Evolutionary conservation across 2,329 filamentous ascomycete species (phyloP).

Genomic region (Cladophialophora yegresii): DNA sequence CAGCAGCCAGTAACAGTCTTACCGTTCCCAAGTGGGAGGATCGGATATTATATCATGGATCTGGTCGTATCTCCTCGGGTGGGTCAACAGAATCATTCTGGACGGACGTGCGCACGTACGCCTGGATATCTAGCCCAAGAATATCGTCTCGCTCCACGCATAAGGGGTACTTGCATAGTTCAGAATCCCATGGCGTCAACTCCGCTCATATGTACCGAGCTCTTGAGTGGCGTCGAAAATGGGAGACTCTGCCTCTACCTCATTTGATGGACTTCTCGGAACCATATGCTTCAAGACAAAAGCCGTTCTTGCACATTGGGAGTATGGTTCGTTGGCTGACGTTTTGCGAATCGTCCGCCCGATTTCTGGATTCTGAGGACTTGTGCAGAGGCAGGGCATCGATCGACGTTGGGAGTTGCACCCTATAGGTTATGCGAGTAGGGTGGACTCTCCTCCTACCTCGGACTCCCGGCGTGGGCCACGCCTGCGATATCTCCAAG

Average conservation of each 20-base stretch:
- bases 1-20: neutral
- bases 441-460: neutral
- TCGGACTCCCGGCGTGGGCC: neutral
- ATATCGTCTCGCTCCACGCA: neutral
- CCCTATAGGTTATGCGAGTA: neutral
- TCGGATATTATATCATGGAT: neutral
- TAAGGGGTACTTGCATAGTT: neutral
- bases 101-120: neutral
- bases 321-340: neutral
- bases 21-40: too few species aligned
- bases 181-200: neutral
- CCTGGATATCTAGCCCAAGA: neutral
- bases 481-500: neutral
- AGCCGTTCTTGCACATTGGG: neutral
- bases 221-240: neutral
- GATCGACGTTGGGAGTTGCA: neutral
- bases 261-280: neutral
- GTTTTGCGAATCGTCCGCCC: neutral
- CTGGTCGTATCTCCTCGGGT: neutral
- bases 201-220: neutral
- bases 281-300: neutral
- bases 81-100: neutral
- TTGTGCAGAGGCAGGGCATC: neutral
- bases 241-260: too few species aligned
- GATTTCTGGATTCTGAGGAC: neutral